Conservation (phyloP, 768 basidiomycete genomes). For the Hygrophorus pudorinus region DNA sequence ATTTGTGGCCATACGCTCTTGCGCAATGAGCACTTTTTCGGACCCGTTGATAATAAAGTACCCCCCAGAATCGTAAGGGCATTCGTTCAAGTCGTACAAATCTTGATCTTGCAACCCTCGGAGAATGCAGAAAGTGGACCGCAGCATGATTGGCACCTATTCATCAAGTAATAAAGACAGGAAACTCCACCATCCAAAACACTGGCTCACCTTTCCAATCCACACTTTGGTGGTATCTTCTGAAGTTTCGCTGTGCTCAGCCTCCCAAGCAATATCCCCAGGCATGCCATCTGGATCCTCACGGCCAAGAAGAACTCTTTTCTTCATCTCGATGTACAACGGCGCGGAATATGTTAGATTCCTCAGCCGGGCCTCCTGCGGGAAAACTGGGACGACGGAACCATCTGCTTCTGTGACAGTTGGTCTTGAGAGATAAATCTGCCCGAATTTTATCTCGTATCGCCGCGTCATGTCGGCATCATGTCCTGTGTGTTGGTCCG, state of each 20-base stretch:
- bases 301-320: constrained; percentile 68
- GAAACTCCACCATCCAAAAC: not conserved
- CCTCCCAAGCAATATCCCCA: constrained; percentile 72
- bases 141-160: constrained; percentile 96
- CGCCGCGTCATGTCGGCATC: constrained; percentile 74
- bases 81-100: constrained; percentile 89
- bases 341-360: constrained; percentile 97
- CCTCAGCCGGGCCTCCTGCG: constrained; percentile 90
- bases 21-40: constrained; percentile 99
- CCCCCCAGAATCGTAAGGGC: constrained; percentile 96
- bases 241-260: constrained; percentile 52
- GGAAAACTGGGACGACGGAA: constrained; percentile 86
- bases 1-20: constrained; percentile 99
- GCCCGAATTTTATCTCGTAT: constrained; percentile 95
- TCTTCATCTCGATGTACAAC: constrained; percentile 91
- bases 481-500: constrained; percentile 90
- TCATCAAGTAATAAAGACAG: not conserved
- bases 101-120: constrained; percentile 69
- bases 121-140: constrained; percentile 91
- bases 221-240: constrained; percentile 78
- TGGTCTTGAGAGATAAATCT: constrained; percentile 93
- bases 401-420: constrained; percentile 95
- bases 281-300: constrained; percentile 75
- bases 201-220: constrained; percentile 75
- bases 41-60: constrained; percentile 99